Evolutionary conservation across 768 basidiomycete species (phyloP).

Genomic region (Daedaleopsis nitida): DNA sequence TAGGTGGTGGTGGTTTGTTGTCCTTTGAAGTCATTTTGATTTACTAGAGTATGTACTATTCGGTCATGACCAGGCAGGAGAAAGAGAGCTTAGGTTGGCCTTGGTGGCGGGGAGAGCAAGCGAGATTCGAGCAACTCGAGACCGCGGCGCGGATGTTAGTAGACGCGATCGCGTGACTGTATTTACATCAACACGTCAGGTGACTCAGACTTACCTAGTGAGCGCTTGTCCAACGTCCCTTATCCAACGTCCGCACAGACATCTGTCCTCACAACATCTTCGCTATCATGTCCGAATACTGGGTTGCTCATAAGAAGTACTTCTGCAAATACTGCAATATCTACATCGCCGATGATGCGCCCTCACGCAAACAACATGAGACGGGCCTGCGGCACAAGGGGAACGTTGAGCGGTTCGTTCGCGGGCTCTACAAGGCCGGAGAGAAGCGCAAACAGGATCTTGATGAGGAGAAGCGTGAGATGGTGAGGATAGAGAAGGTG

Average conservation of each 20-base stretch:
- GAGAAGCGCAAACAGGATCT: constrained; percentile 83
- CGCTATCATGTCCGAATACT: constrained; percentile 78
- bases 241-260: too few relatives aligned
- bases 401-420: constrained; percentile 88
- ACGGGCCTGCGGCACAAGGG: constrained; percentile 93
- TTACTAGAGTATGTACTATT: neutral
- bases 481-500: constrained; percentile 84
- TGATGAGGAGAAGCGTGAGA: constrained; percentile 86
- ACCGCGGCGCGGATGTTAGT: too few relatives aligned
- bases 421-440: constrained; percentile 90
- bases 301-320: constrained; percentile 92
- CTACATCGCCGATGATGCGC: constrained; percentile 94
- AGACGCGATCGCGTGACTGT: too few relatives aligned
- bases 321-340: constrained; percentile 98
- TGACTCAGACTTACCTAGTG: too few relatives aligned
- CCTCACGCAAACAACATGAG: constrained; percentile 91
- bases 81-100: too few relatives aligned
- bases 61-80: too few relatives aligned
- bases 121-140: too few relatives aligned
- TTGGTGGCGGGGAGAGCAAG: too few relatives aligned
- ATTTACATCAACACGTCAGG: too few relatives aligned
- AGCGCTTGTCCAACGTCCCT: too few relatives aligned
- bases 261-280: too few relatives aligned
- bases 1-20: constrained; percentile 34
- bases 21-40: neutral